phyloP scores from a whole-genome alignment of 495 filamentous ascomycete genomes.

The Trypethelium eluteriae region DNA sequence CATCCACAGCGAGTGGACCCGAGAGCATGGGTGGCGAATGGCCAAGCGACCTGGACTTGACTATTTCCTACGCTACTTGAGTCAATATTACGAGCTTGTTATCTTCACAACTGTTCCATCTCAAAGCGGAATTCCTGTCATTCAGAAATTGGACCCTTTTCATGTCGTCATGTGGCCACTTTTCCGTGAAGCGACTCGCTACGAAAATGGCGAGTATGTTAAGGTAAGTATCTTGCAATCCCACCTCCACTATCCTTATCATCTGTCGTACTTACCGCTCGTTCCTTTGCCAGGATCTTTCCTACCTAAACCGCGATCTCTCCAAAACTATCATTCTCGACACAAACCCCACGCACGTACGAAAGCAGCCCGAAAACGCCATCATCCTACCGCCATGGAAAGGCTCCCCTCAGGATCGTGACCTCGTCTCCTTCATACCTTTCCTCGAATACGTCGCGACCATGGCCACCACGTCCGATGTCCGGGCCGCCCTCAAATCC shows the following conservation, averaged over 20 bases:
- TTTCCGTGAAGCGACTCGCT: conserved; percentile 88
- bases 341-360: conserved; percentile 69
- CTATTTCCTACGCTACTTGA: conserved; percentile 93
- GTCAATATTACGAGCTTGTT: conserved; percentile 95
- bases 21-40: conserved; percentile 89
- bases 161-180: conserved; percentile 92
- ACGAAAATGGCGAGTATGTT: conserved; percentile 89
- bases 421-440: conserved; percentile 79
- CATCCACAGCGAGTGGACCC: conserved; percentile 86
- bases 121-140: conserved; percentile 73
- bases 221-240: conserved; percentile 55
- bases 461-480: conserved; percentile 80
- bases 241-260: not conserved
- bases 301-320: conserved; percentile 89
- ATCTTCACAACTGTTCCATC: conserved; percentile 83
- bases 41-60: conserved; percentile 93
- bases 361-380: conserved; percentile 85
- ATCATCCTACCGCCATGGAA: conserved; percentile 86
- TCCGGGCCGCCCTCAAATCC: conserved; percentile 73
- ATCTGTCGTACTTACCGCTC: conserved; percentile 6
- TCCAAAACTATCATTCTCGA: conserved; percentile 92
- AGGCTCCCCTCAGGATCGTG: conserved; percentile 71
- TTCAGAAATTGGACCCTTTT: conserved; percentile 92
- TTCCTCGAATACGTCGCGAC: conserved; percentile 94
- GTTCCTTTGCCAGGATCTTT: conserved; percentile 60